Conservation (phyloP, 495 filamentous ascomycete genomes). For the Hypoxylon perforatum region DNA sequence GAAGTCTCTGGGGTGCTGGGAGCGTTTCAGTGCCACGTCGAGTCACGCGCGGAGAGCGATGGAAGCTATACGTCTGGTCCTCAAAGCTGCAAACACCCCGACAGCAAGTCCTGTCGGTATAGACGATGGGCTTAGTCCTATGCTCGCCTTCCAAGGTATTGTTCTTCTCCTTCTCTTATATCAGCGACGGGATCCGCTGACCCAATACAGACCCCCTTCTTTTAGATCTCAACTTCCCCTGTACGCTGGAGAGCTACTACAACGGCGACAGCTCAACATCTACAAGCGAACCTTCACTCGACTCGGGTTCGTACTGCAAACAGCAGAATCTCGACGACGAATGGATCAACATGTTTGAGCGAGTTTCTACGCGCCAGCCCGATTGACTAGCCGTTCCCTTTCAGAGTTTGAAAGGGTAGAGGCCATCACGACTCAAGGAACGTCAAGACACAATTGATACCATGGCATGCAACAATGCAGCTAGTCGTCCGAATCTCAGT, state of each 20-base stretch:
- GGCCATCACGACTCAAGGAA: too few relatives aligned
- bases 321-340: slow-evolving; percentile 14
- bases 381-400: neutral
- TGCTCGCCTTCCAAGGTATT: slow-evolving; percentile 36
- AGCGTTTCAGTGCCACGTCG: slow-evolving; percentile 29
- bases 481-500: too few relatives aligned
- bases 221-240: slow-evolving; percentile 33
- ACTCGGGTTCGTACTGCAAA: slow-evolving; percentile 7
- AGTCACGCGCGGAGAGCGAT: slow-evolving; percentile 36
- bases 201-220: slow-evolving; percentile 27
- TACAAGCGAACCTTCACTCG: slow-evolving; percentile 16
- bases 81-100: slow-evolving; percentile 16
- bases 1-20: slow-evolving; percentile 32
- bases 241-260: slow-evolving; percentile 27
- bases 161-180: neutral
- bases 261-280: slow-evolving; percentile 16
- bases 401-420: neutral
- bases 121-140: slow-evolving; percentile 22
- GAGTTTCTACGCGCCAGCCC: slow-evolving; percentile 14
- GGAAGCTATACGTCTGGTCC: slow-evolving; percentile 30
- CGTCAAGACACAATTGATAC: too few relatives aligned
- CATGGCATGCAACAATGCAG: too few relatives aligned
- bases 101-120: slow-evolving; percentile 5
- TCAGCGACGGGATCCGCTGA: slow-evolving; percentile 6
- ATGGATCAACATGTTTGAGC: slow-evolving; percentile 29